Base-by-base conservation (phyloP, 1,139 yeast genomes). In the Pichia sp. region DNA sequence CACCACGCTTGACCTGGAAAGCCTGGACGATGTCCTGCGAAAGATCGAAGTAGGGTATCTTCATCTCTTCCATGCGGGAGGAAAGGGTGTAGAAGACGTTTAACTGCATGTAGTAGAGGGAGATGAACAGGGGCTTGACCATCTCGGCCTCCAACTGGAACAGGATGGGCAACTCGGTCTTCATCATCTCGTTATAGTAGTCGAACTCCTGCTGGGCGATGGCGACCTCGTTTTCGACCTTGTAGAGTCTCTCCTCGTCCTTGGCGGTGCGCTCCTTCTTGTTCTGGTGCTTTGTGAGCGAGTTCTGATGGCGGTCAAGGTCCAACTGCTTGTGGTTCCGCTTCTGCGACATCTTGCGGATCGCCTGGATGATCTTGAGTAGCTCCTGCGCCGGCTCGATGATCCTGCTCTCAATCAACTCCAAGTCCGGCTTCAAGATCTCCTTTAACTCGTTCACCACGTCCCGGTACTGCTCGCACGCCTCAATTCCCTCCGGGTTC, bases 301-400 rank as follows among this genome's bases (percentile, higher is more conserved):
- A 75, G 67, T 86, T 78, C 64, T 82, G 81, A 69, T 82, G 93
- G 62, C 99, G 84, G 69, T 93, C 99, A 65, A 93, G 78, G 72
- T 93, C 99, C 64, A 93, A 76, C 73, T 89, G 96, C 74, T 93
- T 93, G 73, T 93, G 99, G 63, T 89, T 92, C 74, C 99, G 85
- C 75, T 93, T 93, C 55, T 89, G 82, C 31, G 97, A 86, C 96
- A 92, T 90, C 72, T 92, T 95, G 62, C 97, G 80, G 65, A 93
- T 90, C 20, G 84, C 70, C 61, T 85, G 84, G 66, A 92, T 90
- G 55, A 93, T 85, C 66, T 84, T 83, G 64, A 93, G 78, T 63
- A 93, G 73, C 66, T 93, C 98, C 68, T 89, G 95, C 6, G 98
- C 96, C 0, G 99, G 99, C 51, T 81, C 80, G 52, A 93, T 91